Evolutionary conservation across 768 basidiomycete species (phyloP), one percentile per base, ranked within the genome.

Genomic region (Rhizopogon rudus): DNA sequence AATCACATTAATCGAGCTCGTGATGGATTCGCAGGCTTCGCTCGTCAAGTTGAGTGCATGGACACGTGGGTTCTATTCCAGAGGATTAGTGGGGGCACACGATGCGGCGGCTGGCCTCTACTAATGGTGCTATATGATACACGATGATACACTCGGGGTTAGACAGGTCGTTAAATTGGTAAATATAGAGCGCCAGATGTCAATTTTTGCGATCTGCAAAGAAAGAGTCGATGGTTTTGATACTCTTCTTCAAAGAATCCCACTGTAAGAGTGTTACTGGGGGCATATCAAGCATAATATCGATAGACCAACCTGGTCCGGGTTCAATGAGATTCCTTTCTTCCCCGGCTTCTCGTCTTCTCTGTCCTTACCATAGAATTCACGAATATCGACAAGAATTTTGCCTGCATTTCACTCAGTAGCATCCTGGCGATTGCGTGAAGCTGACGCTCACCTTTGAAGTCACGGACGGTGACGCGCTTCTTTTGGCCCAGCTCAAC

Each of bases 271-370:
- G 44, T 31, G 51, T 42, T 28, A 40, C 37, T 35, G 40, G 37
- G 55, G 35, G 44, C 17, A 17, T 37, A 50, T 9, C 1, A 20
- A 46, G 29, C 8, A 29, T 37, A 57, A 17, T 37, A 44, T 48
- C 25, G 33, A 8, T 14, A 6, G 5, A 64, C 73, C 44, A 58
- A 86, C 86, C 77, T 89, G 88, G 17, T 91, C 88, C 3, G 72
- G 45, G 13, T 72, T 67, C 28, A 93, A 73, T 0, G 86, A 79
- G 51, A 92, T 87, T 8, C 89, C 91, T 62, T 91, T 93, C 69
- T 90, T 92, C 0, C 88, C 88, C 0, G 91, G 90, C 58, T 86
- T 89, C 59, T 81, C 77, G 3, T 84, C 82, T 5, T 84, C 82
- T 0, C 67, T 68, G 1, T 79, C 72, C 20, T 70, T 65, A 51